Conservation (phyloP, 768 basidiomycete species). For the Lentinula raphanica region DNA sequence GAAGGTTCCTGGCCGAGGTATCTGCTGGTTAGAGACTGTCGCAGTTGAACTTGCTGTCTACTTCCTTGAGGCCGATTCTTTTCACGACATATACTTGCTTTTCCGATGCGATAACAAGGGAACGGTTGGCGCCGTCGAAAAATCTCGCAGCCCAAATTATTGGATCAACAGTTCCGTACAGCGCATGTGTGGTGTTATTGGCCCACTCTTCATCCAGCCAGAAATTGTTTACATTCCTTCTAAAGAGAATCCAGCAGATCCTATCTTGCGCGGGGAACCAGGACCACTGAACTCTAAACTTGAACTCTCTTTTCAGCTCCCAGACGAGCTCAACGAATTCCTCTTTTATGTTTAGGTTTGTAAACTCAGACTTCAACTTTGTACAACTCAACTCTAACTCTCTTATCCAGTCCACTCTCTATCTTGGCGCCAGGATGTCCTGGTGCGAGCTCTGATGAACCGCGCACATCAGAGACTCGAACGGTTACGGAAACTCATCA, state of each 20-base stretch:
- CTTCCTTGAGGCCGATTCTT: slow-evolving; percentile 2
- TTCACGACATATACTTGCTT: slow-evolving; percentile 18
- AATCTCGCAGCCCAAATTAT: slow-evolving; percentile 14
- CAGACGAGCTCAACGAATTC: not conserved
- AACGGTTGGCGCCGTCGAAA: slow-evolving; percentile 23
- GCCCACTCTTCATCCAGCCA: slow-evolving; percentile 5
- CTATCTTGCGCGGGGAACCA: slow-evolving; percentile 14
- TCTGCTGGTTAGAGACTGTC: slow-evolving; percentile 21
- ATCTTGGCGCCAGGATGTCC: not conserved
- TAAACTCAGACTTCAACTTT: not conserved
- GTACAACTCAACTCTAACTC: not conserved
- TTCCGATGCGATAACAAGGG: slow-evolving; percentile 31
- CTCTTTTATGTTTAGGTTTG: slow-evolving; percentile 7
- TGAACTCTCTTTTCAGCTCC: not conserved
- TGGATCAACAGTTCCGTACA: slow-evolving; percentile 15
- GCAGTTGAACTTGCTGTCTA: slow-evolving; percentile 15
- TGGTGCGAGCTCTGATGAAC: not conserved
- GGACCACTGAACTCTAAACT: not conserved
- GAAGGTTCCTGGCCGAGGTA: slow-evolving; percentile 12
- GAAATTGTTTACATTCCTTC: slow-evolving; percentile 13
- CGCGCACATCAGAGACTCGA: not conserved
- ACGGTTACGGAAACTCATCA: no score
- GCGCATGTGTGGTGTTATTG: not conserved
- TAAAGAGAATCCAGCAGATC: slow-evolving; percentile 16
- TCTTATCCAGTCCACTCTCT: not conserved